Percentiles rank a stretch among this genome's conserved stretches.
Conservation (phyloP, 805 yeast species). For the Kazachstania psychrophila region DNA sequence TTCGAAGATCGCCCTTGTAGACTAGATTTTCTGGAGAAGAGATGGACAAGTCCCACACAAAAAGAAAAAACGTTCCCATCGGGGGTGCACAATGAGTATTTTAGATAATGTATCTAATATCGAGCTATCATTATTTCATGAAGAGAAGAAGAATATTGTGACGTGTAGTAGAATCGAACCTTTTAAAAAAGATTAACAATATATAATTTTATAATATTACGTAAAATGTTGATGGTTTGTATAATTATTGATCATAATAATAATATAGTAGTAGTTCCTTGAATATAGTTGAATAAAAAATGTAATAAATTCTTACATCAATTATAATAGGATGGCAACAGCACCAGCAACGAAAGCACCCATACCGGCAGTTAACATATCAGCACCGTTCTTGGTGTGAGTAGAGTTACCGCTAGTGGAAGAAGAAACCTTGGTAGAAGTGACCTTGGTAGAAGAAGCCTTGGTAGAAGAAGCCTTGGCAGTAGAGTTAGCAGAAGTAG, state of each 20-base stretch:
- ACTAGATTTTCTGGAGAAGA: no score
- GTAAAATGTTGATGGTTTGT: not conserved
- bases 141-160: not conserved
- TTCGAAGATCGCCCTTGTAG: no score
- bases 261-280: not conserved
- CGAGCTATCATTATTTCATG: no score
- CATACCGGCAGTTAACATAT: constrained; percentile 9
- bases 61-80: no score
- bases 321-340: constrained; percentile 14
- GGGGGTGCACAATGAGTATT: no score
- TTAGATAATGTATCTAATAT: no score
- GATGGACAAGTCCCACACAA: no score
- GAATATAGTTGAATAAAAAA: not conserved
- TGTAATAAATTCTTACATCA: constrained; percentile 1
- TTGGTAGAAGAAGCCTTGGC: constrained; percentile 8
- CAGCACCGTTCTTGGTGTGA: constrained; percentile 9
- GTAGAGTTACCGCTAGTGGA: constrained; percentile 7
- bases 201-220: not conserved
- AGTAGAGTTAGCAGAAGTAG: constrained; percentile 8
- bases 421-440: constrained; percentile 6
- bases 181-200: not conserved
- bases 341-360: constrained; percentile 18
- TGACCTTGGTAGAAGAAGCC: constrained; percentile 4
- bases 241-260: not conserved
- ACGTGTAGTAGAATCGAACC: not conserved